Conservation (phyloP, 805 yeast species). For the Zygotorulaspora chibaensis region DNA sequence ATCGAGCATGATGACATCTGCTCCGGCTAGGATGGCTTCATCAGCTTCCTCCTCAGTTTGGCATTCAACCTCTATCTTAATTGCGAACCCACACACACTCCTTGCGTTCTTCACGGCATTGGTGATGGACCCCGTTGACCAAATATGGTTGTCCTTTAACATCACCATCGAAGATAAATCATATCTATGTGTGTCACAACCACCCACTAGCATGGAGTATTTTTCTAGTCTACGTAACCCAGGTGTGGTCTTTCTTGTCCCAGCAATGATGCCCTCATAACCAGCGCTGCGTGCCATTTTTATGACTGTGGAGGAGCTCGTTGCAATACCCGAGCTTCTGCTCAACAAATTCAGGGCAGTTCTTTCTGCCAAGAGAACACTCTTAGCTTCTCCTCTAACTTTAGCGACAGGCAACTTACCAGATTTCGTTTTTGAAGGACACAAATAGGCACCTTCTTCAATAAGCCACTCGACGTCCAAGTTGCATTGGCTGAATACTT, state of each 20-base stretch:
- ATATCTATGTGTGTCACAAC: conserved; percentile 87
- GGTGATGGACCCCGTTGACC: conserved; percentile 90
- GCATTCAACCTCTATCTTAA: conserved; percentile 90
- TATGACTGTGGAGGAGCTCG: conserved; percentile 57
- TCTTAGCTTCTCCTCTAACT: conserved; percentile 75
- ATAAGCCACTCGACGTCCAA: conserved; percentile 67
- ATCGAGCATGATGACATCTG: conserved; percentile 93
- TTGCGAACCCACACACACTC: conserved; percentile 78
- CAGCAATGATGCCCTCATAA: conserved; percentile 82
- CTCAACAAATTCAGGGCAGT: conserved; percentile 78
- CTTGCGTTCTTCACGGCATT: conserved; percentile 75
- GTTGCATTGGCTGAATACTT: conserved; percentile 74
- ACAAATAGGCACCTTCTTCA: conserved; percentile 61
- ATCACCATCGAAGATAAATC: conserved; percentile 92
- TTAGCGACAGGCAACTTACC: conserved; percentile 71
- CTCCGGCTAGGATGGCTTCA: conserved; percentile 93
- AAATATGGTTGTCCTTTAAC: conserved; percentile 91
- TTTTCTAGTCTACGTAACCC: conserved; percentile 86
- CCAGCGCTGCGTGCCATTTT: conserved; percentile 62
- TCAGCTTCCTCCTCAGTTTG: conserved; percentile 79
- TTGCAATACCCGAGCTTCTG: conserved; percentile 84
- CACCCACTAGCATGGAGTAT: conserved; percentile 93
- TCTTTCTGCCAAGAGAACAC: conserved; percentile 78
- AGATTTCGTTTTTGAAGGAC: conserved; percentile 36
- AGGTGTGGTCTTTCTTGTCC: conserved; percentile 96